Base-by-base conservation (phyloP, 257 asterid species). In the Striga asiatica region DNA sequence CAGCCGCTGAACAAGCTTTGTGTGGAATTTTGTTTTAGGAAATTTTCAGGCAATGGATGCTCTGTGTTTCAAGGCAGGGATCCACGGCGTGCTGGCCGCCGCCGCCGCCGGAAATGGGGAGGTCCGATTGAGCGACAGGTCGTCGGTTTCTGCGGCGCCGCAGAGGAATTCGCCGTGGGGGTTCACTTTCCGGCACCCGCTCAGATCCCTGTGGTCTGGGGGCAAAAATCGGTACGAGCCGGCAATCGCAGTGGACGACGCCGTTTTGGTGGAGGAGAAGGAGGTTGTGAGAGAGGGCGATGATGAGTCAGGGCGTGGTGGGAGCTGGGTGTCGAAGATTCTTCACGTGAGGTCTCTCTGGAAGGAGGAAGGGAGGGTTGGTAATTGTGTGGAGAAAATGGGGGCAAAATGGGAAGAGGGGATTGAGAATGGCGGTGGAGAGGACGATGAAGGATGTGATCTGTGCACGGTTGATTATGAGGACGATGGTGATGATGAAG, bases 271-370 rank as follows among this genome's bases (percentile, higher is more conserved):
- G 67, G 95, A 78, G 38, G 94, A 79, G 21, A 60, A 56, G 64
- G 83, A 73, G 14, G 77, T 66, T 14, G 22, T 60, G 12, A 37
- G 17, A 9, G 72, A 58, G 41, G 54, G 21, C 7, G 73, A 52
- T 3, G 62, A 16, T 39, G 79, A 70, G n/a, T n/a, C n/a, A 31
- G 78, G 62, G 64, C 61, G 60, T 21, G 46, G 66, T 17, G 80
- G 61, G 46, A 79, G 71, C 60, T 86, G 96, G 96, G 93, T 85
- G 1, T 69, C 79, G 14, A 82, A 81, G 79, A 77, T 92, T 63
- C 54, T 92, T 74, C 92, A 70, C 28, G 82, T 83, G 46, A 69
- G 65, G 63, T 79, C 94, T 20, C 52, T 79, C 55, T 76, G 88
- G 85, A 77, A 75, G 13, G 71, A 60, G 58, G 76, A 52, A 8